A percentile compares a stretch with the other conserved stretches of the same genome.
Conservation (phyloP, 2,329 filamentous ascomycete species). For the Fusarium sp. region DNA sequence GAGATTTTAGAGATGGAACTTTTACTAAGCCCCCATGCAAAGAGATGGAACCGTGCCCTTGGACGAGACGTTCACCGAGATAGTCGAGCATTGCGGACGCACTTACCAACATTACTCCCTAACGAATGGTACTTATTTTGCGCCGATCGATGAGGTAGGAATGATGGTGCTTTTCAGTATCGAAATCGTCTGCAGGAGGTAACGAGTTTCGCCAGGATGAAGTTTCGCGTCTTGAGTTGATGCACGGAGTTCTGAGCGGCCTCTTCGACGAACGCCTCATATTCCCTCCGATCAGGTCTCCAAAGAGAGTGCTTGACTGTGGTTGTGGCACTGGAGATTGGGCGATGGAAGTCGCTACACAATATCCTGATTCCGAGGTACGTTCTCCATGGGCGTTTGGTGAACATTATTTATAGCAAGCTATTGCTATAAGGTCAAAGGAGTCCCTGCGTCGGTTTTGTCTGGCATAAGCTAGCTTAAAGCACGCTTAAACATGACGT, state of each 20-base stretch:
- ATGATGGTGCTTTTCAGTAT: not conserved
- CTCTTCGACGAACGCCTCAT: conserved; percentile 75
- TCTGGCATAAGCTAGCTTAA: not conserved
- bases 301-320: conserved; percentile 74
- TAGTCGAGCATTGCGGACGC: conserved; percentile 69
- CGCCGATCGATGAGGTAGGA: conserved; percentile 76
- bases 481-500: too few species aligned
- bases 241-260: conserved; percentile 70
- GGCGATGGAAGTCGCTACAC: conserved; percentile 74
- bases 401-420: not conserved
- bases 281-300: conserved; percentile 72
- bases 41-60: conserved; percentile 64
- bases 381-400: conserved; percentile 27
- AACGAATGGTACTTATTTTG: conserved; percentile 72
- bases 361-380: conserved; percentile 73
- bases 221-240: conserved; percentile 70
- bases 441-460: not conserved
- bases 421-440: not conserved
- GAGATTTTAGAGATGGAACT: conserved; percentile 8
- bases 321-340: conserved; percentile 78
- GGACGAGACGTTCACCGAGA: conserved; percentile 69
- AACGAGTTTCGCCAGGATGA: conserved; percentile 67
- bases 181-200: conserved; percentile 13
- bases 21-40: conserved; percentile 41
- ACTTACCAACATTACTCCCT: conserved; percentile 75